Conservation (phyloP, 352 stramenopile genomes). For the Globisporangium middletonii region DNA sequence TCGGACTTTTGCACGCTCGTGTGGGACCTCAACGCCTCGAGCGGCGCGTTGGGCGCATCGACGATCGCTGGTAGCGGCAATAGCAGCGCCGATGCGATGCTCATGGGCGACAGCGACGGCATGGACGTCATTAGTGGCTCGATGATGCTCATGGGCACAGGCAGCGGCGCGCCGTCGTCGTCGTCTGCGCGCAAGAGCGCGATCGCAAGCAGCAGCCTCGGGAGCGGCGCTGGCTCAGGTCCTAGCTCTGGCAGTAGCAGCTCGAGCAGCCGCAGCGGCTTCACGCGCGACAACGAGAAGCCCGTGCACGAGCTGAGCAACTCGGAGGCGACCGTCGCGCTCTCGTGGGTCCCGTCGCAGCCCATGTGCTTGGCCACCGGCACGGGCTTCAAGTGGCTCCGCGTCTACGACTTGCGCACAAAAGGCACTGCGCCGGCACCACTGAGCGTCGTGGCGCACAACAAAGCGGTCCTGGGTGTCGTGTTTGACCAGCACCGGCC, state of each 20-base stretch:
- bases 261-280: slow-evolving; percentile 6
- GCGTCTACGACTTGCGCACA: slow-evolving; percentile 73
- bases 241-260: slow-evolving; percentile 10
- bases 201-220: slow-evolving; percentile 3
- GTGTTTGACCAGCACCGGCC: slow-evolving; percentile 78
- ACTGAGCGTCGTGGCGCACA: slow-evolving; percentile 79
- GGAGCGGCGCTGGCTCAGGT: slow-evolving; percentile 10
- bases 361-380: slow-evolving; percentile 73
- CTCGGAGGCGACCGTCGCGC: slow-evolving; percentile 73
- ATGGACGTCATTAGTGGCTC: slow-evolving; percentile 16
- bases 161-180: no score
- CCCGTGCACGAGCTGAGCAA: slow-evolving; percentile 78
- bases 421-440: slow-evolving; percentile 29
- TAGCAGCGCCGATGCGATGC: slow-evolving; percentile 22
- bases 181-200: not conserved
- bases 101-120: slow-evolving; percentile 20
- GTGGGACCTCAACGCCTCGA: slow-evolving; percentile 68
- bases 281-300: slow-evolving; percentile 36
- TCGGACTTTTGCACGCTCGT: slow-evolving; percentile 83
- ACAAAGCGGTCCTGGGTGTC: slow-evolving; percentile 78
- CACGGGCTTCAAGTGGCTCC: slow-evolving; percentile 86
- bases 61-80: slow-evolving; percentile 18
- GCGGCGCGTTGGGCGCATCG: slow-evolving; percentile 4
- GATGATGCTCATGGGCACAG: slow-evolving; percentile 12
- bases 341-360: slow-evolving; percentile 81